Conservation (phyloP, 257 asterid genomes). For the Ligustrum vulgare region DNA sequence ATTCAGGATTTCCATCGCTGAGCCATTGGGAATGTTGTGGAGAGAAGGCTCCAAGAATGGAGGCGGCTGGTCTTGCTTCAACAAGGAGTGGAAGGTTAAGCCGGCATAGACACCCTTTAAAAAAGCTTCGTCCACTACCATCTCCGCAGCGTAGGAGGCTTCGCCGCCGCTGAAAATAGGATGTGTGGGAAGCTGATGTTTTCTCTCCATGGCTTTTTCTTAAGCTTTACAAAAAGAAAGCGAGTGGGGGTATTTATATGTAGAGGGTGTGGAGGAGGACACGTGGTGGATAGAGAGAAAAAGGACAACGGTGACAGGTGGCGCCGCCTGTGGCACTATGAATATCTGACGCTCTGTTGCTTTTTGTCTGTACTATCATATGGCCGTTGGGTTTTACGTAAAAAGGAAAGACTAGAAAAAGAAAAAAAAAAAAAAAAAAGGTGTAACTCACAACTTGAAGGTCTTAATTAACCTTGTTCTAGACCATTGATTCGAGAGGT, state of each 20-base stretch:
- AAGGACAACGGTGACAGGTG: constrained; percentile 3
- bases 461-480: no score
- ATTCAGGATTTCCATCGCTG: constrained; percentile 15
- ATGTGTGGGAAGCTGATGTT: constrained; percentile 18
- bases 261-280: not conserved
- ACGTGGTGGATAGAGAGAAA: constrained; percentile 28
- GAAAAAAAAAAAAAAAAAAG: no score
- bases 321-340: constrained; percentile 21
- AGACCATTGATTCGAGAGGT: no score
- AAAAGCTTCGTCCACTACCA: constrained; percentile 41
- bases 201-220: constrained; percentile 28
- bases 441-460: no score
- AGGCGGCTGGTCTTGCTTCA: not conserved
- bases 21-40: constrained; percentile 13
- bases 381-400: constrained; percentile 1
- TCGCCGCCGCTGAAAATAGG: constrained; percentile 11
- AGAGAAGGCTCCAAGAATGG: constrained; percentile 1
- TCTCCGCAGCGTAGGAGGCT: constrained; percentile 3
- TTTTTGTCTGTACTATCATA: constrained; percentile 30
- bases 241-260: not conserved
- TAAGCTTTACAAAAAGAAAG: not conserved
- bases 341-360: constrained; percentile 19
- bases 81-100: constrained; percentile 46
- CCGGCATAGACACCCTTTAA: constrained; percentile 41
- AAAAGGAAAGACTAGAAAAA: no score